Evolutionary conservation across 768 basidiomycete species (phyloP).

Genomic region (Tylopilus plumbeoviolaceoides): DNA sequence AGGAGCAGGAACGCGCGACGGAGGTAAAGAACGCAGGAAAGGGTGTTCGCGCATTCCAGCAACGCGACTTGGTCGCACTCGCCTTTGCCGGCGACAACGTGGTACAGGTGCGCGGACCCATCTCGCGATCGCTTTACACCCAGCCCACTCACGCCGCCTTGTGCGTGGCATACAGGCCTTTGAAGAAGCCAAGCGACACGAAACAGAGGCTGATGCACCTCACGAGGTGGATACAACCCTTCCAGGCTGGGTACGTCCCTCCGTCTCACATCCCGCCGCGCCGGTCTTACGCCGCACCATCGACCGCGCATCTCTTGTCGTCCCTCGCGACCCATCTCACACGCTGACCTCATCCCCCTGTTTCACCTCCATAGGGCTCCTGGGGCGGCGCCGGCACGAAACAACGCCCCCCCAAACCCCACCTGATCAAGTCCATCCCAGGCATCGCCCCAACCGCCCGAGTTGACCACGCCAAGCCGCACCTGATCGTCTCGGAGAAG

Average conservation of each 20-base stretch:
- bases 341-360: background rate
- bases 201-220: slow-evolving; percentile 86
- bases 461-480: slow-evolving; percentile 77
- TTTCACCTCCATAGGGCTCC: slow-evolving; percentile 56
- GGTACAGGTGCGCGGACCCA: slow-evolving; percentile 58
- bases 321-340: background rate
- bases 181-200: slow-evolving; percentile 73
- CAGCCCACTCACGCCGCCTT: background rate
- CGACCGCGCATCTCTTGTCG: background rate
- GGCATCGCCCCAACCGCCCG: slow-evolving; percentile 78
- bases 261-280: background rate
- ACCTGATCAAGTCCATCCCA: slow-evolving; percentile 75
- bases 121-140: background rate
- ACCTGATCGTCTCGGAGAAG: slow-evolving; percentile 95
- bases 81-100: slow-evolving; percentile 99
- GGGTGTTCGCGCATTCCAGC: slow-evolving; percentile 69
- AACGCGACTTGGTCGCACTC: slow-evolving; percentile 87
- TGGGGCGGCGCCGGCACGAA: slow-evolving; percentile 84
- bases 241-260: slow-evolving; percentile 82
- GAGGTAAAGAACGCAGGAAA: slow-evolving; percentile 41
- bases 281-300: background rate
- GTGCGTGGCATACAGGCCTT: slow-evolving; percentile 58
- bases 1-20: slow-evolving; percentile 57
- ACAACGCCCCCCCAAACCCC: slow-evolving; percentile 56
- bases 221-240: slow-evolving; percentile 84